Percentiles rank a stretch among this genome's conserved stretches.
These are phyloP conservation scores for Alternaria sp. DNA, from an alignment of 2,329 filamentous ascomycete genomes.

Conservation along the genomic window DNA sequence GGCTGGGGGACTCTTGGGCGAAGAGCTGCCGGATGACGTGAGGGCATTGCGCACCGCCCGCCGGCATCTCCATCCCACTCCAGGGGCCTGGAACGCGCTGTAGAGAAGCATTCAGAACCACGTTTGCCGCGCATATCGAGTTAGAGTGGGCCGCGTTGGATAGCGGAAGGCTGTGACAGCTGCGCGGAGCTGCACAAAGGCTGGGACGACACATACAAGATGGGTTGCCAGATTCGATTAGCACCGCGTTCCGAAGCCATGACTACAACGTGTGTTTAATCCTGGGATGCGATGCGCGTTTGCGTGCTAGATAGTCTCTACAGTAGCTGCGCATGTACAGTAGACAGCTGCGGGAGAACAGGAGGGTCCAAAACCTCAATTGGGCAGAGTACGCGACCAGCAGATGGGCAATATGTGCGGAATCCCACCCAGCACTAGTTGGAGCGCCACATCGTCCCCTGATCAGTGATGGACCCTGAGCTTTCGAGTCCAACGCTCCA, in stretches of 20 bases:
- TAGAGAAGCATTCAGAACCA: constrained; percentile 74
- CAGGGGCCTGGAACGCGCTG: constrained; percentile 55
- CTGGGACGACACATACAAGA: constrained; percentile 5
- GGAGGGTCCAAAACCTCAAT: constrained; percentile 11
- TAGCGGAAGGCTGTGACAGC: constrained; percentile 21
- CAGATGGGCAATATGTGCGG: constrained; percentile 15
- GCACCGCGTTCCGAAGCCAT: neutral
- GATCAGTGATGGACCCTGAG: constrained; percentile 16
- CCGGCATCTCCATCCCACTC: constrained; percentile 21
- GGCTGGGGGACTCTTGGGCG: constrained; percentile 13
- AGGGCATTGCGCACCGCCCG: constrained; percentile 19
- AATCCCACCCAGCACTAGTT: constrained; percentile 12
- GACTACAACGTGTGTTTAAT: constrained; percentile 4
- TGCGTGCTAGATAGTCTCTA: constrained; percentile 1
- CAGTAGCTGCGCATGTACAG: constrained; percentile 4
- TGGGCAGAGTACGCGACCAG: constrained; percentile 13
- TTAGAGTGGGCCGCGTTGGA: constrained; percentile 21
- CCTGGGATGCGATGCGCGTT: neutral
- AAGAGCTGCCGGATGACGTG: constrained; percentile 34
- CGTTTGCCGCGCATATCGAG: constrained; percentile 49
- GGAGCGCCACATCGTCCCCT: constrained; percentile 15
- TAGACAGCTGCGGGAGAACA: constrained; percentile 10
- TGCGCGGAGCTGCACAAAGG: constrained; percentile 19
- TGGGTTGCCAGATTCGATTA: neutral
- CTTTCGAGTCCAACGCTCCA: constrained; percentile 16